Conservation (phyloP, 441 rosid genomes). For the Pelargonium cotyledonis region DNA sequence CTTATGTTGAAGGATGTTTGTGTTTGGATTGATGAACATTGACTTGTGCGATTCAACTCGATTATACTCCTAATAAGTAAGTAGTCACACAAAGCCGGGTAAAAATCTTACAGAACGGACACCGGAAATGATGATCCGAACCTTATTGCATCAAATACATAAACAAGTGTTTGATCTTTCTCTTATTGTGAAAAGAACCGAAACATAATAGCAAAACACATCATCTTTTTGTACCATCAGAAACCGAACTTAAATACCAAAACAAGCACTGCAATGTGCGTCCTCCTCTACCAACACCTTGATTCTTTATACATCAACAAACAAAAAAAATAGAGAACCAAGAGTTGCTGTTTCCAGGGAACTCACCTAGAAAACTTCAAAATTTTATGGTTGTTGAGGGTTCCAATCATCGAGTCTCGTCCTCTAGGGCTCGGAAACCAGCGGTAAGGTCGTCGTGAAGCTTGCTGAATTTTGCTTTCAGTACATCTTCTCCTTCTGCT, state of each 20-base stretch:
- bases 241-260: constrained; percentile 14
- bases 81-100: too few species aligned
- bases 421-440: constrained; percentile 95
- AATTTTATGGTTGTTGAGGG: background rate
- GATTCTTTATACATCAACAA: constrained; percentile 11
- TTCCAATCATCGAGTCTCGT: constrained; percentile 71
- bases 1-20: too few species aligned
- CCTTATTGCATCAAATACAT: constrained; percentile 31
- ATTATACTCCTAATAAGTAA: too few species aligned
- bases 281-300: constrained; percentile 21
- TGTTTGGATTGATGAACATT: too few species aligned
- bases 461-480: constrained; percentile 77
- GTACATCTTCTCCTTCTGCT: constrained; percentile 89
- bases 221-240: constrained; percentile 7
- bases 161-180: constrained; percentile 11
- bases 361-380: constrained; percentile 10
- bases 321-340: background rate
- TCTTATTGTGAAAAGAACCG: constrained; percentile 11
- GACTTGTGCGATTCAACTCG: too few species aligned
- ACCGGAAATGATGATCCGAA: constrained; percentile 7
- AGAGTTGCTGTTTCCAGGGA: constrained; percentile 9
- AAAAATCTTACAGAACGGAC: constrained; percentile 15
- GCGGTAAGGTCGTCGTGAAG: constrained; percentile 80
- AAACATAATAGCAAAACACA: constrained; percentile 11
- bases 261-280: constrained; percentile 14